phyloP scores from a whole-genome alignment of 164 flowering plant species.

The Akebia trifoliata region DNA sequence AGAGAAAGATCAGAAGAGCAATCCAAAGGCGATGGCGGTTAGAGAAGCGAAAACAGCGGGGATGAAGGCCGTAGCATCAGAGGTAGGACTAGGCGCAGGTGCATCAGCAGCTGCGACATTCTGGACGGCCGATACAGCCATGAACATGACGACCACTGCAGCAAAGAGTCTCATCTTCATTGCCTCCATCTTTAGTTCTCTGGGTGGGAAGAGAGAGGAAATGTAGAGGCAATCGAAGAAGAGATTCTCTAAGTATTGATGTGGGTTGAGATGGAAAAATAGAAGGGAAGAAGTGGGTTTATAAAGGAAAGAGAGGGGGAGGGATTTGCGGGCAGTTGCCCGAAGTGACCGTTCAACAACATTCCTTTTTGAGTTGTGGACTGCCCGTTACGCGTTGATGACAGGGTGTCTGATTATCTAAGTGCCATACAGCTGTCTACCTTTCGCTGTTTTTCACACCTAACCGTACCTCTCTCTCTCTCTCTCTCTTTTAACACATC shows the following conservation, averaged over 20 bases:
- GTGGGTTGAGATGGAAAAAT: not conserved
- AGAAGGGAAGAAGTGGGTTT: not conserved
- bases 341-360: slow-evolving; percentile 11
- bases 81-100: slow-evolving; percentile 28
- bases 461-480: too few species aligned
- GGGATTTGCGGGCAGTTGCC: slow-evolving; percentile 4
- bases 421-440: slow-evolving; percentile 11
- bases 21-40: slow-evolving; percentile 19
- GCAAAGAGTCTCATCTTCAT: slow-evolving; percentile 34
- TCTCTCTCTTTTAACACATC: too few species aligned
- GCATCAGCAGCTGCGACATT: slow-evolving; percentile 30
- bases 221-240: not conserved
- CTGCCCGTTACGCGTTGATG: slow-evolving; percentile 8
- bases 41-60: slow-evolving; percentile 28
- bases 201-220: not conserved
- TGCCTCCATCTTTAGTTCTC: slow-evolving; percentile 29
- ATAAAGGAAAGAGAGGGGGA: not conserved
- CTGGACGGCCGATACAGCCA: slow-evolving; percentile 30
- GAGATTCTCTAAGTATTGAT: not conserved
- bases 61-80: slow-evolving; percentile 25
- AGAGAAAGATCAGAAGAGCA: slow-evolving; percentile 17
- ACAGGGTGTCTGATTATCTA: slow-evolving; percentile 6
- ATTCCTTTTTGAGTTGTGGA: not conserved
- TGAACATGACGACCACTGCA: slow-evolving; percentile 25
- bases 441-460: too few species aligned